phyloP scores from a whole-genome alignment of 164 flowering plant genomes.

The Kalanchoe fedtschenkoi region DNA sequence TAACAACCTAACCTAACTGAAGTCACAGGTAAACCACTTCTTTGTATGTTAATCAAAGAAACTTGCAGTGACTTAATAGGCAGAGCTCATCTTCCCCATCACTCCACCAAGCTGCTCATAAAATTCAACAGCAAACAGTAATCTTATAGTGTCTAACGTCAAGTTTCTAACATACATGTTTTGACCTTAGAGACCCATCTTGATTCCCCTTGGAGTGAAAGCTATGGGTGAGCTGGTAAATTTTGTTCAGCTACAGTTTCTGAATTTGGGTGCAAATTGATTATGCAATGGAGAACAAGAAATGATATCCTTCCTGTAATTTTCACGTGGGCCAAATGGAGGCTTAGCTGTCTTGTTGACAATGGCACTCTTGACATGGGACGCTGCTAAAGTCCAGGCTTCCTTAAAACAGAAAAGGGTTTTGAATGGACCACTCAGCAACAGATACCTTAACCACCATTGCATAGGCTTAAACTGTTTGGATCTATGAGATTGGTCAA shows the following conservation, averaged over 20 bases:
- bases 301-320: background rate
- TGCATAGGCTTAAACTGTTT: background rate
- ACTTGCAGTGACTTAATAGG: background rate
- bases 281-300: background rate
- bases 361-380: background rate
- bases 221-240: background rate
- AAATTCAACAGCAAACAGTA: background rate
- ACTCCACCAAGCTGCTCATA: background rate
- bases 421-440: background rate
- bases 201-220: background rate
- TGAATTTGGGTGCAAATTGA: background rate
- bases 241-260: background rate
- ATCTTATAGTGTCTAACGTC: background rate
- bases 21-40: conserved; percentile 6
- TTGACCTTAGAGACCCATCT: background rate
- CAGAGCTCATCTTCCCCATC: background rate
- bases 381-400: conserved; percentile 6
- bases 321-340: background rate
- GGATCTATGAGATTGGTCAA: background rate
- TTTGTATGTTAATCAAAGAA: background rate
- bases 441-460: background rate
- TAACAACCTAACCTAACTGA: background rate
- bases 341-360: conserved; percentile 4
- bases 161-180: background rate
- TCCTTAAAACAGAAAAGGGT: conserved; percentile 4